Base-by-base conservation (phyloP, 2,329 filamentous ascomycete species). In the Neopestalotiopsis sp. region DNA sequence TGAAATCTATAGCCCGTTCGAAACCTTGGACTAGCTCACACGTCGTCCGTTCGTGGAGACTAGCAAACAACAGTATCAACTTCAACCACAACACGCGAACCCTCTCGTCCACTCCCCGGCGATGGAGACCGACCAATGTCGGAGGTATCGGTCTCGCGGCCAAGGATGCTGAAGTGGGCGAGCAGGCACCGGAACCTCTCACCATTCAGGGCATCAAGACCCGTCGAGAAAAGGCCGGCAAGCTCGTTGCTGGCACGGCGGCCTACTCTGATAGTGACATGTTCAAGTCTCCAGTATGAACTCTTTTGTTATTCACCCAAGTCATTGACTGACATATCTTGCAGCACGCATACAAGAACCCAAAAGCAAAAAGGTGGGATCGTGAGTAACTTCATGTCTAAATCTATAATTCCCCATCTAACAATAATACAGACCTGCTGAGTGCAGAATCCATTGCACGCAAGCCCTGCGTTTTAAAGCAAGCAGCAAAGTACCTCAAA, bases 291-390 rank as follows among this genome's bases (percentile, higher is more conserved):
- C 86, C 89, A 67, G 90, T 93, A 80, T 75, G 88, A 77, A 68
- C 34, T 34, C 9, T 12, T 71, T 28, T 60, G 69, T 56, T 69
- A 72, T 71, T 70, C 57, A 62, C 72, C 28, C 81, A 68, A 73
- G 9, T 72, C 63, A 67, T 24, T 58, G 14, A 52, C 45, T 68
- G 9, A 65, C 45, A 66, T 68, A 42, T 49, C 10, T 17, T 14
- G 67, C 66, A 81, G 71, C 82, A 89, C 78, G 75, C 80, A 38
- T 80, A 84, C 72, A 76, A 86, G 24, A 95, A 95, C 77, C 92
- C 93, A 4, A 91, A 90, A 76, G 92, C 95, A 3, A 94, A 91
- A 79, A 84, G 90, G 79, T 98, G 93, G 92, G 93, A 97, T 77
- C 88, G 94, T 97, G 83, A 84, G 93, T 89, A 60, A 32, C 32